Evolutionary conservation across 225 moss, liverwort and hornwort species (phyloP).

Genomic region (Pseudisothecium myosuroides): DNA sequence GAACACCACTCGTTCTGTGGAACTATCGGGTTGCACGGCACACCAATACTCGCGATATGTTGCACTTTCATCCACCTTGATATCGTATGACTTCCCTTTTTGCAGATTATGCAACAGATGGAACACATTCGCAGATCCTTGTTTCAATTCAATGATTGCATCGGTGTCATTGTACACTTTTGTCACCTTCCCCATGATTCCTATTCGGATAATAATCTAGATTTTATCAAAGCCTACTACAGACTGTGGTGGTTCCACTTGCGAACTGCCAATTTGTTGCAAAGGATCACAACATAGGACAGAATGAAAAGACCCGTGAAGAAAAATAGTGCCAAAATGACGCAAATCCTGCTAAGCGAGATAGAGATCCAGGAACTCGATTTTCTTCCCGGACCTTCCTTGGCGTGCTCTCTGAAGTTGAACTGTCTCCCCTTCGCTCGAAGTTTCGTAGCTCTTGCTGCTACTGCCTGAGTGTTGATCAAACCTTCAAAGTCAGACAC

Average conservation of each 20-base stretch:
- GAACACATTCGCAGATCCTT: neutral
- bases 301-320: neutral
- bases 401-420: accelerated
- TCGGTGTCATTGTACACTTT: neutral
- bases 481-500: neutral
- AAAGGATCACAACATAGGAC: neutral
- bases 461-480: neutral
- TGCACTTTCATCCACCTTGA: neutral
- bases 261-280: accelerated
- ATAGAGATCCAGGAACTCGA: neutral
- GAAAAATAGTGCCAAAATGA: neutral
- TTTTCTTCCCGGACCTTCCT: neutral
- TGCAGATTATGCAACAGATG: neutral
- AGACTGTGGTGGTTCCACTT: neutral
- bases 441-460: neutral
- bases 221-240: neutral
- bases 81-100: neutral
- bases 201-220: neutral
- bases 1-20: neutral
- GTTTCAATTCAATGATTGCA: neutral
- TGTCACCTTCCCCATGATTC: neutral
- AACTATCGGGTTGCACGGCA: neutral
- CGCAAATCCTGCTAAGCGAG: neutral
- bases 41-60: neutral
- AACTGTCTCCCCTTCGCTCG: accelerated